Conservation (phyloP, 208 protist species). For the Crithidia expoeki region DNA sequence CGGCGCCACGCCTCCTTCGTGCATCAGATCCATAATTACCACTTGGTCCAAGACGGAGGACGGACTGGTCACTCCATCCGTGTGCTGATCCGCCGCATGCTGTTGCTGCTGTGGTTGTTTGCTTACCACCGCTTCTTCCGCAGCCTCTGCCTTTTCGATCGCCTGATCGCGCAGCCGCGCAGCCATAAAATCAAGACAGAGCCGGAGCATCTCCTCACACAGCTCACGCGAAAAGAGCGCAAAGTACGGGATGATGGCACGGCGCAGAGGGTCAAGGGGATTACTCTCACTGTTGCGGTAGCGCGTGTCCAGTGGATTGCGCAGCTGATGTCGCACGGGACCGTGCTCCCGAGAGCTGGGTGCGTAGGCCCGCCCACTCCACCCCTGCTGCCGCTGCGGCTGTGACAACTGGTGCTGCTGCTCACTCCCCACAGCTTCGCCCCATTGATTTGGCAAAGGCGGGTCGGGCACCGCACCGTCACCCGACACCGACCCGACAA, state of each 20-base stretch:
- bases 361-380: not conserved
- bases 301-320: slow-evolving; percentile 17
- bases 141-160: slow-evolving; percentile 13
- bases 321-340: slow-evolving; percentile 24
- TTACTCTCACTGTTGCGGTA: not conserved
- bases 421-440: not conserved
- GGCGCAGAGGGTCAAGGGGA: slow-evolving; percentile 20
- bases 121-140: not conserved
- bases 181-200: slow-evolving; percentile 34
- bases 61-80: not conserved
- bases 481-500: not conserved
- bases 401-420: not conserved
- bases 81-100: not conserved
- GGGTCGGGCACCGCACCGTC: not conserved
- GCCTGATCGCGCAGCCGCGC: slow-evolving; percentile 21
- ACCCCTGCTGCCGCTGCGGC: not conserved
- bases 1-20: not conserved
- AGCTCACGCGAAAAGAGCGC: slow-evolving; percentile 30
- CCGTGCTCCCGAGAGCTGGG: slow-evolving; percentile 4
- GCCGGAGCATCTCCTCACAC: slow-evolving; percentile 29
- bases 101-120: slow-evolving; percentile 10
- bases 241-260: slow-evolving; percentile 34
- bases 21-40: slow-evolving; percentile 9
- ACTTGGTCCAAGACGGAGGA: not conserved
- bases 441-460: not conserved